A percentile compares a stretch with the other conserved stretches of the same genome.
Conservation (phyloP, 805 yeast genomes). For the Gaillardinia entomophila region DNA sequence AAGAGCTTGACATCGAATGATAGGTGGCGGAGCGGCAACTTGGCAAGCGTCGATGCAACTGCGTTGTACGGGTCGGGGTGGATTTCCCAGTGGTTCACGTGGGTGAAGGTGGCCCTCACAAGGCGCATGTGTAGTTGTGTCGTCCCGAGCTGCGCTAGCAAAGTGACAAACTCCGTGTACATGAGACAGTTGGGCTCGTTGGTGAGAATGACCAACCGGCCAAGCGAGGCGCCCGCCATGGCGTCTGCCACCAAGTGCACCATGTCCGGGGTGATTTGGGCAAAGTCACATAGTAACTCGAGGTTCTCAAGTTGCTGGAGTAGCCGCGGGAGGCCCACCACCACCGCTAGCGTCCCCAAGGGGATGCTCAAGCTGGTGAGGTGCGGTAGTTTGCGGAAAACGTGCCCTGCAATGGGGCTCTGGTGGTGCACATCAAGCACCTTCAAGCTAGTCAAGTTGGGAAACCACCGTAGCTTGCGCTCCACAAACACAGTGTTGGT, state of each 20-base stretch:
- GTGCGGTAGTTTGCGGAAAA: neutral
- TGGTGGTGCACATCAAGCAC: slow-evolving; percentile 11
- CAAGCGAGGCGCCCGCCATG: neutral
- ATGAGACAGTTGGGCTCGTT: slow-evolving; percentile 8
- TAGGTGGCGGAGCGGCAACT: no score
- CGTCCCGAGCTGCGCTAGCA: no score
- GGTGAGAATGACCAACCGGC: slow-evolving; percentile 10
- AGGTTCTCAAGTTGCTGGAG: slow-evolving; percentile 8
- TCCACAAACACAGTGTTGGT: slow-evolving; percentile 11
- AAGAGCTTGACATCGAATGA: no score
- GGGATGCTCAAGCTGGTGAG: neutral
- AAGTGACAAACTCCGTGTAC: slow-evolving; percentile 6
- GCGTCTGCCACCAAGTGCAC: neutral
- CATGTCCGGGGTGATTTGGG: slow-evolving; percentile 6
- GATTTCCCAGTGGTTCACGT: neutral
- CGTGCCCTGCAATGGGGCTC: neutral
- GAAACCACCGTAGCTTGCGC: slow-evolving; percentile 11
- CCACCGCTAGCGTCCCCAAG: neutral
- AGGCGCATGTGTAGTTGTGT: no score
- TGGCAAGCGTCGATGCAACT: no score
- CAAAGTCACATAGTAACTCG: slow-evolving; percentile 16
- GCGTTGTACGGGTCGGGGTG: no score
- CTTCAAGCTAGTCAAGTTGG: slow-evolving; percentile 12
- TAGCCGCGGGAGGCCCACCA: neutral
- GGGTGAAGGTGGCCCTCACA: no score